A percentile compares a stretch with the other conserved stretches of the same genome.
phyloP scores from a whole-genome alignment of 1,284 basidiomycete species.

The Cutaneotrichosporon cavernicola region DNA sequence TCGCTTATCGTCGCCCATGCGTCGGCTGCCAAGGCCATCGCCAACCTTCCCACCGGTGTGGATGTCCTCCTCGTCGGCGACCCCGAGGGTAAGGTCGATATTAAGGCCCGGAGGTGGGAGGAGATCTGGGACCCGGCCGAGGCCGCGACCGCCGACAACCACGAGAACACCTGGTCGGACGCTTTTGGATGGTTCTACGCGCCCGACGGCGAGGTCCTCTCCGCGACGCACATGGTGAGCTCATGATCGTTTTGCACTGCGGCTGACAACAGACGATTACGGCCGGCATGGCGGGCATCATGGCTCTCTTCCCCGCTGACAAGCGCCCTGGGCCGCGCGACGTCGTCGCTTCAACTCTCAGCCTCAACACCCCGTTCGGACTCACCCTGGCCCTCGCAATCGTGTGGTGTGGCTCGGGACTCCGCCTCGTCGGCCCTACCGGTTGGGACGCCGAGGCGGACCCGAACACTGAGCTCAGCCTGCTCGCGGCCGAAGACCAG shows the following conservation, averaged over 20 bases:
- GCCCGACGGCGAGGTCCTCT: constrained; percentile 26
- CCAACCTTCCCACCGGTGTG: constrained; percentile 12
- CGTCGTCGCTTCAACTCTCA: constrained; percentile 37
- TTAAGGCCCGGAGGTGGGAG: constrained; percentile 44
- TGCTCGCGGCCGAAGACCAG: constrained; percentile 24
- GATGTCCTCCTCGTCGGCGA: constrained; percentile 43
- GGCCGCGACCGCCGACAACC: constrained; percentile 1
- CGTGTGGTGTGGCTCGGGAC: constrained; percentile 46
- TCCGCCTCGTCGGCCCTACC: constrained; percentile 40
- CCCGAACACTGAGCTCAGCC: constrained; percentile 30
- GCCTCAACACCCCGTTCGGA: constrained; percentile 48
- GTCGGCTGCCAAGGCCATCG: constrained; percentile 35
- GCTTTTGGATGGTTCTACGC: constrained; percentile 19
- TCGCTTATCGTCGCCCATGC: constrained; percentile 40
- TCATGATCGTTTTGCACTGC: not conserved
- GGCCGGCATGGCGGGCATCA: constrained; percentile 49
- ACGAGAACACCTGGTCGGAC: constrained; percentile 18
- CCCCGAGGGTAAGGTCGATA: constrained; percentile 27
- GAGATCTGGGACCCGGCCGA: constrained; percentile 46
- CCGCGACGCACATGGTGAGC: constrained; percentile 46
- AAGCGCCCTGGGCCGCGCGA: constrained; percentile 48
- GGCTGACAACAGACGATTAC: constrained; percentile 44
- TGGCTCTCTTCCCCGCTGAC: constrained; percentile 52
- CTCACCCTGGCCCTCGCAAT: constrained; percentile 47
- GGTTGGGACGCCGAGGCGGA: constrained; percentile 23